Evolutionary conservation across 1,139 yeast genomes (phyloP).

Genomic region (Protomyces inouyei): DNA sequence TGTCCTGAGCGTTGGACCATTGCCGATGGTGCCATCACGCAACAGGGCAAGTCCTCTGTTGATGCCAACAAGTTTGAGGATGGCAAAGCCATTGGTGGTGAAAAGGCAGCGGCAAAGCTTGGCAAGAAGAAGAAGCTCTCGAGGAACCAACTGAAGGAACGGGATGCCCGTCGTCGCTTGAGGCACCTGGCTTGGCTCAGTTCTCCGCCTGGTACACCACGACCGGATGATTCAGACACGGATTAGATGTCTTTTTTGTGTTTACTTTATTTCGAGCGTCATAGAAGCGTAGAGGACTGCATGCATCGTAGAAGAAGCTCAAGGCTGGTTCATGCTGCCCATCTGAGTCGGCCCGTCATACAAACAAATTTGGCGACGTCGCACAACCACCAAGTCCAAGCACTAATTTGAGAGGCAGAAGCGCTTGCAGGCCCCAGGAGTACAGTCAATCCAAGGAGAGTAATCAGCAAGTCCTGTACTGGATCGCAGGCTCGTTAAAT

Average conservation of each 20-base stretch:
- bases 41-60: conserved; percentile 71
- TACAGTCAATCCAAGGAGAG: no score
- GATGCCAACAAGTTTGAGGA: conserved; percentile 80
- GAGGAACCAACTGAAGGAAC: conserved; percentile 86
- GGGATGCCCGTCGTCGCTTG: conserved; percentile 89
- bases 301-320: neutral
- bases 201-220: conserved; percentile 26
- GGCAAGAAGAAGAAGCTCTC: conserved; percentile 82
- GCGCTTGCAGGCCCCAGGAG: no score
- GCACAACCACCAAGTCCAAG: no score
- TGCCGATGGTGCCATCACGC: conserved; percentile 83
- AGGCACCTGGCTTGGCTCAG: conserved; percentile 82
- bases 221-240: conserved; percentile 25
- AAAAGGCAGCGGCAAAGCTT: conserved; percentile 59
- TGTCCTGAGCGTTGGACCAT: conserved; percentile 99
- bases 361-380: no score
- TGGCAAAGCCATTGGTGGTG: conserved; percentile 45
- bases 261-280: neutral
- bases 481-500: neutral
- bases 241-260: neutral
- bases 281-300: neutral
- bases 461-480: no score
- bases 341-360: no score
- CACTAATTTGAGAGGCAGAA: no score
- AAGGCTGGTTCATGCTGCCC: no score